Percentiles rank a stretch among this genome's conserved stretches.
Evolutionary conservation across 2,329 filamentous ascomycete genomes (phyloP).

Genomic region (Talaromyces marneffei): DNA sequence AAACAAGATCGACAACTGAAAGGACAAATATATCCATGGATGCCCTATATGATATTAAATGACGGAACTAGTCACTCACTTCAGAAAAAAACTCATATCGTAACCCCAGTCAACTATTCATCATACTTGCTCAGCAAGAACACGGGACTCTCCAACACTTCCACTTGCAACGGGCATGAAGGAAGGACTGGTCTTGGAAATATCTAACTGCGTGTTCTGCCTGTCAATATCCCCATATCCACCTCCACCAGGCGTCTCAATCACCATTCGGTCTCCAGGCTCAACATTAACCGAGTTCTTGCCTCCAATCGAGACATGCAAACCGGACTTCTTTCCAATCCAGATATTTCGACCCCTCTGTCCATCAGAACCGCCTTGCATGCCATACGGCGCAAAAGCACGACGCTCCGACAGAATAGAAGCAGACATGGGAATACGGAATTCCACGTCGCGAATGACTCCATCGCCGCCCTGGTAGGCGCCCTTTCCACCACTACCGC

Average conservation of each 20-base stretch:
- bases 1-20: too few relatives aligned
- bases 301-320: slow-evolving; percentile 20
- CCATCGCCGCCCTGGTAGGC: slow-evolving; percentile 5
- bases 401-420: slow-evolving; percentile 22
- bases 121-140: not conserved
- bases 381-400: slow-evolving; percentile 21
- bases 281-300: slow-evolving; percentile 22
- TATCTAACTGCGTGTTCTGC: not conserved
- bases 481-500: not conserved
- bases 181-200: not conserved
- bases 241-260: slow-evolving; percentile 22
- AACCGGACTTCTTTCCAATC: slow-evolving; percentile 13
- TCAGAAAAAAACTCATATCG: too few relatives aligned
- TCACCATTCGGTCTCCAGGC: slow-evolving; percentile 21
- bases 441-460: slow-evolving; percentile 6
- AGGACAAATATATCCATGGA: too few relatives aligned
- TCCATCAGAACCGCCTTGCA: slow-evolving; percentile 21
- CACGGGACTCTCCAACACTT: not conserved
- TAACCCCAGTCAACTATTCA: too few relatives aligned
- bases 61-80: too few relatives aligned
- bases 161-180: not conserved
- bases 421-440: not conserved
- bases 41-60: too few relatives aligned
- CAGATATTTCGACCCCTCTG: slow-evolving; percentile 19
- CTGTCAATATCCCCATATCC: slow-evolving; percentile 6